Conservation (phyloP, 768 basidiomycete genomes). For the Podaxis rugospora region DNA sequence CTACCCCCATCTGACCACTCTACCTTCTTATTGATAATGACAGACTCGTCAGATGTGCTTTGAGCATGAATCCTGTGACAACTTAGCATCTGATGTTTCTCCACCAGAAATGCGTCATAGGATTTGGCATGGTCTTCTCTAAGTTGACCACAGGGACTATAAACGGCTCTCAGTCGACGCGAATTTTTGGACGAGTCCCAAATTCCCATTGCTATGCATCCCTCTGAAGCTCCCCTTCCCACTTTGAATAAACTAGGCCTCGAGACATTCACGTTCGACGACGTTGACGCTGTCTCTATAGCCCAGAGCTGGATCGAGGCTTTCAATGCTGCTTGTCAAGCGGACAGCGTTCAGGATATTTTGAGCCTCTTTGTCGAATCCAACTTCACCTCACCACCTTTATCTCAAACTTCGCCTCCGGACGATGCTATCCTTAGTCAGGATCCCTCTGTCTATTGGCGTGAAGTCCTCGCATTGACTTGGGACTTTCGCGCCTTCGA, state of each 20-base stretch:
- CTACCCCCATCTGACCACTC: neutral
- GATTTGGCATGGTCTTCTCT: neutral
- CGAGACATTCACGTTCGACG: constrained; percentile 20
- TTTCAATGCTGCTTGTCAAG: constrained; percentile 29
- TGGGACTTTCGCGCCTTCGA: constrained; percentile 62
- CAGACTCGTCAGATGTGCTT: neutral
- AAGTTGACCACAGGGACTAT: neutral
- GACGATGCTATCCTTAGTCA: constrained; percentile 11
- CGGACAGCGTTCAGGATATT: constrained; percentile 30
- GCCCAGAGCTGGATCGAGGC: constrained; percentile 37
- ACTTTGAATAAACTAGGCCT: constrained; percentile 25
- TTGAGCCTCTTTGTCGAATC: constrained; percentile 30
- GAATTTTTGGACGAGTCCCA: neutral
- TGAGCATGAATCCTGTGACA: neutral
- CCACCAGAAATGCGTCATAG: neutral
- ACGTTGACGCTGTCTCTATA: constrained; percentile 31
- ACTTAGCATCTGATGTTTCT: neutral
- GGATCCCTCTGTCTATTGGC: constrained; percentile 39
- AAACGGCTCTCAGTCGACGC: neutral
- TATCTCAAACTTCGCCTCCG: constrained; percentile 5
- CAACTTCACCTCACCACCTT: constrained; percentile 15
- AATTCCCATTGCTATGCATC: constrained; percentile 10
- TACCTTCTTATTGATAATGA: neutral
- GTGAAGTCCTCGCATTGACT: constrained; percentile 58
- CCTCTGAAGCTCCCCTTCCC: constrained; percentile 23